These are phyloP conservation scores for Elsinoe ampelina DNA, from an alignment of 2,329 filamentous ascomycete genomes.

Conservation along the genomic window DNA sequence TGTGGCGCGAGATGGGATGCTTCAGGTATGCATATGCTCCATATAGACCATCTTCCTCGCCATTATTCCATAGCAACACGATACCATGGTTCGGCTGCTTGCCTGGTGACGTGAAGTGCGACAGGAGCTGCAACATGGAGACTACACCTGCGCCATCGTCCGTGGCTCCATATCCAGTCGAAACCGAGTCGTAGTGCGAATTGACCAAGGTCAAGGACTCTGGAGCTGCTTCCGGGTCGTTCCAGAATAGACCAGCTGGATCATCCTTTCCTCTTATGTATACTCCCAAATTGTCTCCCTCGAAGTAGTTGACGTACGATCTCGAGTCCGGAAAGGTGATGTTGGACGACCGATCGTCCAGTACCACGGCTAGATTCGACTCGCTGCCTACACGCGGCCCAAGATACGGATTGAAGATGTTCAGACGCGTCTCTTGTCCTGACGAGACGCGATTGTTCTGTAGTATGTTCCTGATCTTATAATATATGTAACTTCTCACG, in stretches of 20 bases:
- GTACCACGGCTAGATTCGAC: slow-evolving; percentile 39
- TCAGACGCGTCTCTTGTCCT: slow-evolving; percentile 21
- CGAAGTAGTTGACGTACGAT: slow-evolving; percentile 60
- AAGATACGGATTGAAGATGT: slow-evolving; percentile 5
- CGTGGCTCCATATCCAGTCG: slow-evolving; percentile 84
- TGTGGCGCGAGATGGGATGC: slow-evolving; percentile 68
- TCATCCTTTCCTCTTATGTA: slow-evolving; percentile 77
- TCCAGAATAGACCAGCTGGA: slow-evolving; percentile 65
- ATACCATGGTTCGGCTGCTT: slow-evolving; percentile 70
- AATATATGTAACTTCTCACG: slow-evolving; percentile 66
- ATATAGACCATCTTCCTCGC: slow-evolving; percentile 85
- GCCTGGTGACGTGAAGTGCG: slow-evolving; percentile 63
- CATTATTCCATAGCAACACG: slow-evolving; percentile 84
- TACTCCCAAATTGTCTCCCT: slow-evolving; percentile 84
- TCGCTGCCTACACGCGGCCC: neutral
- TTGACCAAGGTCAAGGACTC: slow-evolving; percentile 72
- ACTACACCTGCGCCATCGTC: slow-evolving; percentile 88
- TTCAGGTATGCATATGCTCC: slow-evolving; percentile 78
- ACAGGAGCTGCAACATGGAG: slow-evolving; percentile 74
- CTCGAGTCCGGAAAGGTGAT: slow-evolving; percentile 46
- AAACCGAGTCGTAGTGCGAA: slow-evolving; percentile 89
- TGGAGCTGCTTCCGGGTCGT: slow-evolving; percentile 28
- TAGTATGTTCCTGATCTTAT: slow-evolving; percentile 61
- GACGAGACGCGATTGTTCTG: slow-evolving; percentile 47
- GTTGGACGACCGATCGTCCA: slow-evolving; percentile 73